Evolutionary conservation across 1,284 basidiomycete species (phyloP).

Genomic region (Neonothopanus nambi): DNA sequence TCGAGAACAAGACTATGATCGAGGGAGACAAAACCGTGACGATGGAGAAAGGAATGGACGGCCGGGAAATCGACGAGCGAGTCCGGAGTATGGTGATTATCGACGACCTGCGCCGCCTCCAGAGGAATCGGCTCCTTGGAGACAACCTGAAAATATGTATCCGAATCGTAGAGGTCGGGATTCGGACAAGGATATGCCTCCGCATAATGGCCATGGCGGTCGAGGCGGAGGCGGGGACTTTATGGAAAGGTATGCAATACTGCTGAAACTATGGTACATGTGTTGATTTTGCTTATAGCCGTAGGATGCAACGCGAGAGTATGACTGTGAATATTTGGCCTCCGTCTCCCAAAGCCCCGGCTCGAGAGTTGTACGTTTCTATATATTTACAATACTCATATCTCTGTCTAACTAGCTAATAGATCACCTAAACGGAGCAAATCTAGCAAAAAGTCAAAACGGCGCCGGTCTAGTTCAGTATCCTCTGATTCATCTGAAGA

Average conservation of each 20-base stretch:
- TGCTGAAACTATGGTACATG: background rate
- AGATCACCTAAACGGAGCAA: conserved; percentile 59
- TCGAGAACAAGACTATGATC: conserved; percentile 17
- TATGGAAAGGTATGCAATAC: conserved; percentile 52
- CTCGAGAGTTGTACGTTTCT: conserved; percentile 56
- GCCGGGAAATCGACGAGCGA: conserved; percentile 30
- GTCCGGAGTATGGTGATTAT: conserved; percentile 51
- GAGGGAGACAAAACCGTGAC: conserved; percentile 1
- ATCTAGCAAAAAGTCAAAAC: conserved; percentile 63
- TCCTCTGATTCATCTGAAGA: conserved; percentile 65
- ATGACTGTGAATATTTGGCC: conserved; percentile 81
- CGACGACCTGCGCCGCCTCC: conserved; percentile 30
- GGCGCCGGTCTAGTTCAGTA: conserved; percentile 49
- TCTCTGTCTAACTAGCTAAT: conserved; percentile 7
- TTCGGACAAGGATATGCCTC: background rate
- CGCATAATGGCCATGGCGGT: conserved; percentile 18
- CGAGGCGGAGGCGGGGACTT: conserved; percentile 45
- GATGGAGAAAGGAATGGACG: conserved; percentile 5
- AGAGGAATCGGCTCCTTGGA: conserved; percentile 38
- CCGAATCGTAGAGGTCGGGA: conserved; percentile 30
- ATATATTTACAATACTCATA: background rate
- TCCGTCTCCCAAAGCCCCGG: conserved; percentile 72
- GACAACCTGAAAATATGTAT: conserved; percentile 53
- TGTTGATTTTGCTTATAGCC: conserved; percentile 45
- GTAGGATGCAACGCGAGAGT: conserved; percentile 69